phyloP scores from a whole-genome alignment of 257 asterid genomes.

The Capsicum rhomboideum region DNA sequence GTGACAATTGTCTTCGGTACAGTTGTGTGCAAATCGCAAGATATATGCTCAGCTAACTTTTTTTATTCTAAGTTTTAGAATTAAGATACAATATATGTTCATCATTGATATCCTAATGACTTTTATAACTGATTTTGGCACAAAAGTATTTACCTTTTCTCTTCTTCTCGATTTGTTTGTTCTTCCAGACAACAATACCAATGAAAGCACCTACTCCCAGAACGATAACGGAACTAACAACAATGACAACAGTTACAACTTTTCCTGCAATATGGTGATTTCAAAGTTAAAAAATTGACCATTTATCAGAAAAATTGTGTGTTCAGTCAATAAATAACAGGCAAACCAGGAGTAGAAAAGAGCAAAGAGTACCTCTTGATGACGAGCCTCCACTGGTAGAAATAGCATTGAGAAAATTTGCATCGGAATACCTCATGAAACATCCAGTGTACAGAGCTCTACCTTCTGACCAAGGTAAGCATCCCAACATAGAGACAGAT shows the following conservation, averaged over 20 bases:
- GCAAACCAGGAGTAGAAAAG: neutral
- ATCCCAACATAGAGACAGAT: slow-evolving; percentile 24
- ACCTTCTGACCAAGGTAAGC: slow-evolving; percentile 60
- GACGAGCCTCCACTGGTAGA: slow-evolving; percentile 2
- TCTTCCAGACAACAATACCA: slow-evolving; percentile 7
- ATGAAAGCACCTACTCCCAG: slow-evolving; percentile 1
- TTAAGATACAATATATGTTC: neutral
- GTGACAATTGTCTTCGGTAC: neutral
- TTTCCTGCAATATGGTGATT: neutral
- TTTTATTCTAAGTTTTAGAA: no score
- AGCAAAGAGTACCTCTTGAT: slow-evolving; percentile 1
- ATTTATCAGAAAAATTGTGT: neutral
- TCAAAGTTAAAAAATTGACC: neutral
- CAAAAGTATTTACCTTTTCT: slow-evolving; percentile 10
- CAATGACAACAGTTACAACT: neutral
- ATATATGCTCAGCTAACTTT: neutral
- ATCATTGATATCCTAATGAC: neutral
- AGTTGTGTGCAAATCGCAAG: neutral
- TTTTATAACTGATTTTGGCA: neutral
- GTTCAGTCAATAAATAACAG: neutral
- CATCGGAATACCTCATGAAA: slow-evolving; percentile 55
- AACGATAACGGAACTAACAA: slow-evolving; percentile 1
- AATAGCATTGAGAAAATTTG: slow-evolving; percentile 45
- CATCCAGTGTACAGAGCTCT: slow-evolving; percentile 58
- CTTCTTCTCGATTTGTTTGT: slow-evolving; percentile 7